These are phyloP conservation scores for Beauveria sp. DNA, from an alignment of 2,329 filamentous ascomycete genomes.

Conservation along the genomic window DNA sequence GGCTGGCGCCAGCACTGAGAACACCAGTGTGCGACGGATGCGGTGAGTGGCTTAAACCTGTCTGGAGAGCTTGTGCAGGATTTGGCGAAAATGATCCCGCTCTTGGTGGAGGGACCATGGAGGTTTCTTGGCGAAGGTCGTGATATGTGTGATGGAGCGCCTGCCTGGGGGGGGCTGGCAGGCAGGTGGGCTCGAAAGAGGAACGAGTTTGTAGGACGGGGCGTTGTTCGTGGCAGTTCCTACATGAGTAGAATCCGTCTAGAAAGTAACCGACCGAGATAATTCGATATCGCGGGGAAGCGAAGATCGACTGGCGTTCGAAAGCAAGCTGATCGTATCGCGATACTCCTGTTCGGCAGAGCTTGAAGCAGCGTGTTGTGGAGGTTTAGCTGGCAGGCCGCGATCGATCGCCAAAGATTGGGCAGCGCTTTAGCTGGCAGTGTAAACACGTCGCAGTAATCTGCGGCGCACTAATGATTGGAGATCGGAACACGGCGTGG, in stretches of 20 bases:
- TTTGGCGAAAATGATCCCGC: conserved; percentile 58
- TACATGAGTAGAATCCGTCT: conserved; percentile 26
- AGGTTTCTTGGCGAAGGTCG: conserved; percentile 30
- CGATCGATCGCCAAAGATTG: not conserved
- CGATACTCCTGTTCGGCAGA: conserved; percentile 4
- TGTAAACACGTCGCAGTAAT: not conserved
- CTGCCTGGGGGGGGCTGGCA: conserved; percentile 29
- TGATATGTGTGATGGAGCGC: conserved; percentile 24
- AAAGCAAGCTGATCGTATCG: not conserved
- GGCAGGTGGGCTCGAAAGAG: conserved; percentile 25
- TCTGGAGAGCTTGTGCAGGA: conserved; percentile 50
- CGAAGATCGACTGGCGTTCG: not conserved
- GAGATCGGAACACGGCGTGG: not conserved
- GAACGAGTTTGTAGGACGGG: conserved; percentile 20
- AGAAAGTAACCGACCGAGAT: conserved; percentile 13
- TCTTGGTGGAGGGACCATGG: conserved; percentile 54
- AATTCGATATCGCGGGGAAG: conserved; percentile 9
- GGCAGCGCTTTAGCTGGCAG: not conserved
- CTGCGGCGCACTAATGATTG: not conserved
- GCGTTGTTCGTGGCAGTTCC: conserved; percentile 19
- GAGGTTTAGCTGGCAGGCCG: not conserved
- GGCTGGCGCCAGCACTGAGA: conserved; percentile 53
- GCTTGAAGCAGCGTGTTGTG: not conserved
- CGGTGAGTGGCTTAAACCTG: conserved; percentile 47
- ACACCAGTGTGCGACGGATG: conserved; percentile 49